Base-by-base conservation (phyloP, 495 filamentous ascomycete genomes). In the Penicillium crystallinum region DNA sequence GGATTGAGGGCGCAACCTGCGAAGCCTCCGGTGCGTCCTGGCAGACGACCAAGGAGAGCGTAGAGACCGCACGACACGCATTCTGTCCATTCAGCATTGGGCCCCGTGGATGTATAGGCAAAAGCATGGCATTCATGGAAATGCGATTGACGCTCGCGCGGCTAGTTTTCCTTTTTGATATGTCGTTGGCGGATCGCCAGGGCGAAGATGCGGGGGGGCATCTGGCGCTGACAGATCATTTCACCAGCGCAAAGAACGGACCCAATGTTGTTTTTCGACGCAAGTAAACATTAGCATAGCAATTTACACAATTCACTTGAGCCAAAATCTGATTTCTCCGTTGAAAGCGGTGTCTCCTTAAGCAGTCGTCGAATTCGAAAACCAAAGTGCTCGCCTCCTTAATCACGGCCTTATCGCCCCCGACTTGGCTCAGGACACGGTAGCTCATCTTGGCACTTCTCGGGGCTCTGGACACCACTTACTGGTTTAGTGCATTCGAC, bases 41-140 rank as follows among this genome's bases (percentile, higher is more conserved):
- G 73, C 53, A 55, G 19, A 64, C 61, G 1, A 73, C 57, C 17
- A 67, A 66, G 27, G 65, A 72, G 17, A 64, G 65, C 3, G 64
- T 79, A 10, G 74, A 74, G 45, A 51, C 62, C 1, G 72, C 73
- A 4, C 67, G 69, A 0, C 56, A 56, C 3, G 77, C 78, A 14
- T 83, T 80, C 58, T 77, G 69, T 27, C 80, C 82, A 1, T 85
- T 84, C 48, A 77, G 73, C 29, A 74, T 81, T 35, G 82, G 82
- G 1, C 75, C 76, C 0, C 65, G 80, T 9, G 77, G 77, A 0
- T 85, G 81, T 41, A 77, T 83, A 40, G 82, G 80, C 2, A 81
- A 81, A 68, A 67, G 66, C 6, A 73, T 85, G 60, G 82, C 82
- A 6, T 71, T 77, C 30, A 71, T 77, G 67, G 81, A 84, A 55